Conservation (phyloP, 2,329 filamentous ascomycete genomes). For the Phoma sp. region DNA sequence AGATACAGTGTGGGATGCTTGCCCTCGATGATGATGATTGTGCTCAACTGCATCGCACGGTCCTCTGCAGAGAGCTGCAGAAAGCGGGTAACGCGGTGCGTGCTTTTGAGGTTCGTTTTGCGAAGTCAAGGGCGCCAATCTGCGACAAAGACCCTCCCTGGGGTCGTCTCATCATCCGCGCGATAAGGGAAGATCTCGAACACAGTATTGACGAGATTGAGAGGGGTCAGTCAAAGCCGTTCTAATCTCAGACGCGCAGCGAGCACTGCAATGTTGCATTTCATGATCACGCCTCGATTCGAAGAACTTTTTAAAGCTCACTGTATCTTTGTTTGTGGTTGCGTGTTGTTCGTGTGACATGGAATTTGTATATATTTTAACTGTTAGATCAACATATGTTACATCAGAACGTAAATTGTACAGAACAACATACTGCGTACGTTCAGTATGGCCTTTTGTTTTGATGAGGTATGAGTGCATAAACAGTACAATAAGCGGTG, state of each 20-base stretch:
- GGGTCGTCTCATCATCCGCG: not conserved
- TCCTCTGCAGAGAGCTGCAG: not conserved
- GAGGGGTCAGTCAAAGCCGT: not conserved
- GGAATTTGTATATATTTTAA: no score
- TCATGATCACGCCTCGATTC: no score
- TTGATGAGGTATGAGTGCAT: no score
- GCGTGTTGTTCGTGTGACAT: no score
- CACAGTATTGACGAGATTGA: not conserved
- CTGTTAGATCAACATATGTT: no score
- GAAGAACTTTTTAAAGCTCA: no score
- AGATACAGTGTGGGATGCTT: not conserved
- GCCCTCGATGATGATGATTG: not conserved
- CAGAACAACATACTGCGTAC: no score
- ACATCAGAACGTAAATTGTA: no score
- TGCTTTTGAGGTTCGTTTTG: not conserved
- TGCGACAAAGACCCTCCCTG: not conserved
- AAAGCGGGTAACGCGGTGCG: not conserved
- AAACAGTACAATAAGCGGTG: no score
- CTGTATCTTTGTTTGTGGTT: no score
- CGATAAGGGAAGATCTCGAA: not conserved
- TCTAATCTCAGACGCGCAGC: not conserved
- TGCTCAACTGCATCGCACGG: not conserved
- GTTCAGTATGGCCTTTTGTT: no score
- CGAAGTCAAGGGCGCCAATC: not conserved
- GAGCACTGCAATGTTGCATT: no score